phyloP scores from a whole-genome alignment of 78 protist genomes.

The Monocercomonoides exilis region DNA sequence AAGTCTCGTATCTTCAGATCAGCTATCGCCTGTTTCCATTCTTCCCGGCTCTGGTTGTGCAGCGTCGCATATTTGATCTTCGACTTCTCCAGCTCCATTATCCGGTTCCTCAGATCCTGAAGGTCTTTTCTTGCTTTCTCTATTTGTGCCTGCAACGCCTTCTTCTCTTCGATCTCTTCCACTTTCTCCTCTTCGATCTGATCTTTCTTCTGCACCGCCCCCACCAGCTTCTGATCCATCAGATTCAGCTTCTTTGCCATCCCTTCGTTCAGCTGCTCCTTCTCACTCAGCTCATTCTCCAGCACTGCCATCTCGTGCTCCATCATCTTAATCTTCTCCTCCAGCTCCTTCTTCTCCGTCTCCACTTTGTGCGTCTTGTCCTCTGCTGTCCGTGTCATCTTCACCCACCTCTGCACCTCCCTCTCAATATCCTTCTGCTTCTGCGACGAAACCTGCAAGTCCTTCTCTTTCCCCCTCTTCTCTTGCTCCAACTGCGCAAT shows the following conservation, averaged over 20 bases:
- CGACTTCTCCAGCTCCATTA: slow-evolving; percentile 13
- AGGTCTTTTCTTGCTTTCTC: background rate
- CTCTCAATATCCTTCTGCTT: slow-evolving; percentile 37
- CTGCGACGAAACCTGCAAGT: background rate
- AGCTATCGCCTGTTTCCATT: slow-evolving; percentile 51
- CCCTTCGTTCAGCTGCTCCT: slow-evolving; percentile 11
- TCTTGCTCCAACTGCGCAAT: slow-evolving; percentile 1
- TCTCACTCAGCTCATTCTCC: background rate
- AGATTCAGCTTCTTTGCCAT: slow-evolving; percentile 3
- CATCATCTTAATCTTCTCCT: slow-evolving; percentile 6
- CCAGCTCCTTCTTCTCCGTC: slow-evolving; percentile 32
- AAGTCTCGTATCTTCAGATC: slow-evolving; percentile 46
- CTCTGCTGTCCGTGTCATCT: background rate
- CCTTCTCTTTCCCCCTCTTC: background rate
- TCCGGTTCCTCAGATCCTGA: background rate
- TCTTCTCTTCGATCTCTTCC: slow-evolving; percentile 32
- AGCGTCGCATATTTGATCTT: slow-evolving; percentile 22
- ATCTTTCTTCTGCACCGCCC: background rate
- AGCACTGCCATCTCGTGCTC: slow-evolving; percentile 2
- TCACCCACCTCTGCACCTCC: slow-evolving; percentile 17
- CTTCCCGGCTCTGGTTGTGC: slow-evolving; percentile 54
- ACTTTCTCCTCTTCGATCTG: background rate
- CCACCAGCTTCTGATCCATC: background rate
- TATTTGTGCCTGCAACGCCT: slow-evolving; percentile 14
- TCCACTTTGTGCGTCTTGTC: background rate